Conservation (phyloP, 1,284 basidiomycete species). For the Farysia itapuensis region DNA sequence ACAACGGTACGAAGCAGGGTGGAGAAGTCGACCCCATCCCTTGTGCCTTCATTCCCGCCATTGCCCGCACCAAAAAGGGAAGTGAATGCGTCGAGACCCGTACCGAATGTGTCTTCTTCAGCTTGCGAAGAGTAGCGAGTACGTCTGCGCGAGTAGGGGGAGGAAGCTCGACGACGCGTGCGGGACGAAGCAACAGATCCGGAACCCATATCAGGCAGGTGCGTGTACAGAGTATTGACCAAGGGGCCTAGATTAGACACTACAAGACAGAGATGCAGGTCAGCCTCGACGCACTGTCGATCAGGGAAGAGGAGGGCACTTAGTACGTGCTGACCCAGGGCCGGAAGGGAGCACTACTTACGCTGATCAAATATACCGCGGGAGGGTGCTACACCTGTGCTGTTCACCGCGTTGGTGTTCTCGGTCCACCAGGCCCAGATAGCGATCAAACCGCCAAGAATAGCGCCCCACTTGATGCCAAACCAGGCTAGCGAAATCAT, state of each 20-base stretch:
- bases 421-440: slow-evolving; percentile 47
- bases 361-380: slow-evolving; percentile 23
- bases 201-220: slow-evolving; percentile 12
- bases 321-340: not conserved
- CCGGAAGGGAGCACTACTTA: slow-evolving; percentile 16
- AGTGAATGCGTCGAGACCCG: slow-evolving; percentile 21
- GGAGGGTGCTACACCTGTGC: slow-evolving; percentile 14
- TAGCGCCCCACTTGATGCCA: slow-evolving; percentile 48
- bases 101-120: slow-evolving; percentile 17
- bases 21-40: slow-evolving; percentile 18
- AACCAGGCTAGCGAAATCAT: slow-evolving; percentile 38
- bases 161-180: slow-evolving; percentile 1
- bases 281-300: slow-evolving; percentile 22
- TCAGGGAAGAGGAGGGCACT: not conserved
- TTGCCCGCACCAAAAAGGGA: slow-evolving; percentile 22
- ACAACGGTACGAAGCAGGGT: slow-evolving; percentile 17
- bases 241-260: slow-evolving; percentile 22
- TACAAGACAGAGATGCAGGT: slow-evolving; percentile 4
- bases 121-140: slow-evolving; percentile 5
- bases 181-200: slow-evolving; percentile 2
- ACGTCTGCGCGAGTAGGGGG: slow-evolving; percentile 7
- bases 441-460: slow-evolving; percentile 38
- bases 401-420: slow-evolving; percentile 29
- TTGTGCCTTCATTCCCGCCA: too few species aligned
- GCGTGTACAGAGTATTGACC: slow-evolving; percentile 27